phyloP scores from a whole-genome alignment of 225 moss, liverwort and hornwort species.

The Bryoerythrophyllum caledonicum region DNA sequence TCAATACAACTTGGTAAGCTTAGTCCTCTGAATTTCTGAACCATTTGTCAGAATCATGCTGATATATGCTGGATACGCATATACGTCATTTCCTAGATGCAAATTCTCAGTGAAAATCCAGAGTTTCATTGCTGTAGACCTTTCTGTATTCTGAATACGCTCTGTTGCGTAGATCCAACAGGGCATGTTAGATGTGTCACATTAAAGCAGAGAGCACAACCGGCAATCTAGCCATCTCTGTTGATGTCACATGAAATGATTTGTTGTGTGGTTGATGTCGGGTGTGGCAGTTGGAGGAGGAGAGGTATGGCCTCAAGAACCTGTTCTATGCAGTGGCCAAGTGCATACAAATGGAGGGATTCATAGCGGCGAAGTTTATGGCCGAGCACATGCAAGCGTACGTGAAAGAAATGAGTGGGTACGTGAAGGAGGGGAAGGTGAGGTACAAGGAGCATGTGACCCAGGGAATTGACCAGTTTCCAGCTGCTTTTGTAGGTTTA shows the following conservation, averaged over 20 bases:
- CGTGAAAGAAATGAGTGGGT: constrained; percentile 41
- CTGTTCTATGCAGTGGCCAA: constrained; percentile 30
- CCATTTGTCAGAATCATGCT: no score
- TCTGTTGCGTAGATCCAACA: no score
- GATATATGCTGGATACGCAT: background rate
- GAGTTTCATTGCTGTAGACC: no score
- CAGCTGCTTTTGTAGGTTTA: constrained; percentile 51
- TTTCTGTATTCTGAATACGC: no score
- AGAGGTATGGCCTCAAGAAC: constrained; percentile 39
- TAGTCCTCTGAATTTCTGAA: no score
- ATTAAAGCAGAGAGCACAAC: no score
- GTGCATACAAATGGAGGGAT: constrained; percentile 47
- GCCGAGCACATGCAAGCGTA: constrained; percentile 33
- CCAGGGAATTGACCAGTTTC: constrained; percentile 51
- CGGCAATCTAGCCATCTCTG: no score
- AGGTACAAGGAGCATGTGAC: constrained; percentile 59
- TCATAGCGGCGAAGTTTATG: background rate
- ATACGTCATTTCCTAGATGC: no score
- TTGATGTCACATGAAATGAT: background rate
- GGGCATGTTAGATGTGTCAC: no score
- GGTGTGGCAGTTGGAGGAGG: constrained; percentile 21
- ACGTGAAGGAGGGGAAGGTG: constrained; percentile 58
- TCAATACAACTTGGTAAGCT: constrained; percentile 57
- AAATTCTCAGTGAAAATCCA: no score
- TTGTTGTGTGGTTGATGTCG: background rate